Conservation (phyloP, 2,329 filamentous ascomycete genomes). For the Fusarium miscanthi region DNA sequence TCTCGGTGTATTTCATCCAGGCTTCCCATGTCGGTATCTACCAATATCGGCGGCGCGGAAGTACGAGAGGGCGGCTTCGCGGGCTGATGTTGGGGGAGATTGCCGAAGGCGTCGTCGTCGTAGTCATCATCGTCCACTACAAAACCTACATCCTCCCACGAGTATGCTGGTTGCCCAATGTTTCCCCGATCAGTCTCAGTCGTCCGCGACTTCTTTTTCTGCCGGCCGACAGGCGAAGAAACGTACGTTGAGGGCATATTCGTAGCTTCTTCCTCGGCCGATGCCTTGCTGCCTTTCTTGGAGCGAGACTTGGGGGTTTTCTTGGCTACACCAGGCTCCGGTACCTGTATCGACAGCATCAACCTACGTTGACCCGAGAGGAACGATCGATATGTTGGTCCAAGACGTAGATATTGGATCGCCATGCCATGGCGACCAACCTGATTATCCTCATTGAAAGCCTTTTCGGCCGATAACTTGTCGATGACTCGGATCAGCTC, state of each 20-base stretch:
- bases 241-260: conserved; percentile 61
- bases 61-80: conserved; percentile 49
- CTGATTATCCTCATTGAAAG: conserved; percentile 75
- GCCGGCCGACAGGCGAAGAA: conserved; percentile 62
- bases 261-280: conserved; percentile 50
- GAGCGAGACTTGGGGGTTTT: conserved; percentile 48
- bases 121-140: conserved; percentile 55
- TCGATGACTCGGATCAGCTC: conserved; percentile 89
- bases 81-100: conserved; percentile 53
- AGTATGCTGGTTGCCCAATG: conserved; percentile 55
- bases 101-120: conserved; percentile 58
- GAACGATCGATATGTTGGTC: conserved; percentile 56
- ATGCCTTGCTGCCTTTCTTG: conserved; percentile 54
- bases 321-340: conserved; percentile 46
- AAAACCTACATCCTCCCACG: conserved; percentile 58
- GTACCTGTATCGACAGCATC: conserved; percentile 56
- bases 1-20: conserved; percentile 70
- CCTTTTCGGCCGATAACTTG: conserved; percentile 77
- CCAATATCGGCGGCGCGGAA: conserved; percentile 68
- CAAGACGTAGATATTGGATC: conserved; percentile 74
- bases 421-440: conserved; percentile 69
- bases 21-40: conserved; percentile 63
- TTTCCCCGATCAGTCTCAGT: conserved; percentile 51
- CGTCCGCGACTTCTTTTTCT: conserved; percentile 43
- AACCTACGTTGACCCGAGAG: conserved; percentile 59